Evolutionary conservation across 352 stramenopile species (phyloP).

Genomic region (Peronosclerospora sorghi): DNA sequence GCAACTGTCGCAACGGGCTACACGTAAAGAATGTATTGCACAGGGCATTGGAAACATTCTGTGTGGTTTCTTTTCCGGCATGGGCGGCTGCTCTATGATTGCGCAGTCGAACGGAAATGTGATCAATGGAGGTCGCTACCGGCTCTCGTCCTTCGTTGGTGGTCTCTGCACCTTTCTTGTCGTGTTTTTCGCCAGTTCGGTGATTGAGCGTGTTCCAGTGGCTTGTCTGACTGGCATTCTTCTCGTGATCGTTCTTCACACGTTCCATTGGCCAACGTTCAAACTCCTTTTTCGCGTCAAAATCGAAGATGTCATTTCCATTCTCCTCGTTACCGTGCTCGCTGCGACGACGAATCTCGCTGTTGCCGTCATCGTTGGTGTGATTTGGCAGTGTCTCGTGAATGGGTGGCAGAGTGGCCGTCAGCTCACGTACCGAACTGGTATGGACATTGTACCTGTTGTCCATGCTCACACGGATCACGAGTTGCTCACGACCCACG

Average conservation of each 20-base stretch:
- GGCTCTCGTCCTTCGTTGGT: slow-evolving; percentile 56
- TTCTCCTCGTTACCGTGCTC: slow-evolving; percentile 79
- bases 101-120: slow-evolving; percentile 88
- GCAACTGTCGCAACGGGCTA: slow-evolving; percentile 42
- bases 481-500: slow-evolving; percentile 23
- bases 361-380: slow-evolving; percentile 75
- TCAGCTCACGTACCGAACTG: slow-evolving; percentile 27
- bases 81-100: slow-evolving; percentile 92
- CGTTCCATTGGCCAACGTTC: slow-evolving; percentile 86
- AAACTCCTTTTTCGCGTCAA: slow-evolving; percentile 66
- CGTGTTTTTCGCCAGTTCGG: slow-evolving; percentile 67
- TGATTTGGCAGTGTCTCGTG: slow-evolving; percentile 75
- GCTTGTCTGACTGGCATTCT: slow-evolving; percentile 82
- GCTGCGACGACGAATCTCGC: slow-evolving; percentile 81
- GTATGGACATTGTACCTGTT: slow-evolving; percentile 24
- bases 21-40: slow-evolving; percentile 74
- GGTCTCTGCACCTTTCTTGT: slow-evolving; percentile 62
- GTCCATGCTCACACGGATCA: slow-evolving; percentile 15
- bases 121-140: slow-evolving; percentile 65
- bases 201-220: slow-evolving; percentile 81
- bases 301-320: slow-evolving; percentile 54
- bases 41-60: slow-evolving; percentile 89
- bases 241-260: slow-evolving; percentile 81
- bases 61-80: slow-evolving; percentile 84
- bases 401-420: slow-evolving; percentile 70